These are phyloP conservation scores for Suhomyces atakaporum DNA, from an alignment of 1,139 yeast species.

Conservation along the genomic window DNA sequence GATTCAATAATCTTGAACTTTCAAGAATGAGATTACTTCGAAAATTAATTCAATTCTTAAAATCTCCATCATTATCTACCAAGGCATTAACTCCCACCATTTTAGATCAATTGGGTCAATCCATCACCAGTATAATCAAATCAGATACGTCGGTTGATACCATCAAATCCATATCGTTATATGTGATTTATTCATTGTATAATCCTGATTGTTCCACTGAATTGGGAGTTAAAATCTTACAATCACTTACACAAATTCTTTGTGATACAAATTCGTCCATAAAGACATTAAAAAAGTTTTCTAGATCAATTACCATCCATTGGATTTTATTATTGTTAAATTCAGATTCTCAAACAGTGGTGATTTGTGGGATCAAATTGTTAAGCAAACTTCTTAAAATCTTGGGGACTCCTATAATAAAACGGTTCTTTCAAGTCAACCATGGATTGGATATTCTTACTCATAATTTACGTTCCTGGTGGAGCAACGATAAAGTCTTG, in stretches of 20 bases:
- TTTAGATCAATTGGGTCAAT: constrained; percentile 21
- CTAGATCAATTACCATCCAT: constrained; percentile 61
- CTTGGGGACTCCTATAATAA: constrained; percentile 49
- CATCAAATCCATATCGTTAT: constrained; percentile 36
- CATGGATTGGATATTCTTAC: constrained; percentile 58
- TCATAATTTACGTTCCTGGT: constrained; percentile 45
- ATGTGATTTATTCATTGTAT: constrained; percentile 40
- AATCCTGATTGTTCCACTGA: constrained; percentile 28
- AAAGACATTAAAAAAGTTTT: constrained; percentile 47
- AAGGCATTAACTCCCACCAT: constrained; percentile 16
- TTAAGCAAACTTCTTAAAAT: constrained; percentile 50
- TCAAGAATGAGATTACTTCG: constrained; percentile 55
- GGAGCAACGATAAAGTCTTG: constrained; percentile 44
- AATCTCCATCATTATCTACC: constrained; percentile 25
- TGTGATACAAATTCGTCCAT: constrained; percentile 37
- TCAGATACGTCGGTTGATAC: constrained; percentile 43
- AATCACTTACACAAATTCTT: constrained; percentile 31
- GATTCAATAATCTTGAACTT: constrained; percentile 53
- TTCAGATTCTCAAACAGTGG: constrained; percentile 37
- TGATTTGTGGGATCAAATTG: constrained; percentile 50
- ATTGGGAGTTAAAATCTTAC: constrained; percentile 33
- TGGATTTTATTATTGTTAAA: constrained; percentile 64
- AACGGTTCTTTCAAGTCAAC: constrained; percentile 51
- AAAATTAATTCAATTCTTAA: constrained; percentile 54
- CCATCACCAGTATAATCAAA: constrained; percentile 26